Evolutionary conservation across 192 early-diverging fungal species (phyloP), one percentile per base, ranked within the genome.

Genomic region (Pilobolus umbonatus): DNA sequence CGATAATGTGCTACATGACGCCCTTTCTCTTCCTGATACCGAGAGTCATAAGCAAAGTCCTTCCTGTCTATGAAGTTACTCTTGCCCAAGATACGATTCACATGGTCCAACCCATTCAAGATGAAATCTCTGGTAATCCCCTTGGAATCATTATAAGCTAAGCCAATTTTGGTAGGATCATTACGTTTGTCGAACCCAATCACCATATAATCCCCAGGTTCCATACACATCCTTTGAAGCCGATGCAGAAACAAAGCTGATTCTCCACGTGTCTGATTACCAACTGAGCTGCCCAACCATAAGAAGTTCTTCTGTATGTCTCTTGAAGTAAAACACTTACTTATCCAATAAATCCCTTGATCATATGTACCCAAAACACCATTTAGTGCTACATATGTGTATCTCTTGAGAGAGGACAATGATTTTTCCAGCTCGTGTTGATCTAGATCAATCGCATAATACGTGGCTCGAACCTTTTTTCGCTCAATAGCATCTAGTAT

Each of bases 271-370:
- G 65, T 75, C 40, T 80, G 69, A 63, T 95, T 95, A 8, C 95
- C 93, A 25, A 98, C 88, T 0, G 91, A 93, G 2, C 86, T 89
- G 0, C 95, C 95, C 25, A 97, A 75, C 95, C 95, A 97, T 42
- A 95, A 69, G 9, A 93, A 67, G 4, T 82, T 83, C 67, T 91
- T 93, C 12, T 71, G 64, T 24, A 82, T 82, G 35, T 65, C 60
- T 0, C 28, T 47, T 14, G 59, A 54, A 14, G 43, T 25, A 32
- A 60, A 69, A 11, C 58, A 24, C 17, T 57, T 34, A 10, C 54
- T 65, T 12, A 85, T 73, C 66, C 79, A 91, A 2, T 59, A 64
- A 32, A 95, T 68, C 0, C 86, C 86, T 62, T 95, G 86, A 24
- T 95, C 89, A 61, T 98, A 98, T 5, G 89, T 93, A 29, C 95